These are phyloP conservation scores for Grosmannia clavigera DNA, from an alignment of 2,329 filamentous ascomycete species.

Conservation along the genomic window DNA sequence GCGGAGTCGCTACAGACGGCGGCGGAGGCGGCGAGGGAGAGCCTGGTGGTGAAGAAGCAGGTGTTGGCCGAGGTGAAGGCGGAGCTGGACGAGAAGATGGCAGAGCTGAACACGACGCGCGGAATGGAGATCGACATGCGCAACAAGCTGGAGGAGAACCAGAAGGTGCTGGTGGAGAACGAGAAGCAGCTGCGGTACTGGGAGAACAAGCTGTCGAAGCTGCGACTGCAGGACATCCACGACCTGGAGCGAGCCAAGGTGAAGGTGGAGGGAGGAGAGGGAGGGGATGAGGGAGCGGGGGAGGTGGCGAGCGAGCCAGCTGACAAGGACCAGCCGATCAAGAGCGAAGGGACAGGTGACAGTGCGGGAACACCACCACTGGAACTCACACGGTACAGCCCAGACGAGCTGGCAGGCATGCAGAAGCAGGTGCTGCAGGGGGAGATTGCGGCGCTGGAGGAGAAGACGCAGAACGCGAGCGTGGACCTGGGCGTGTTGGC, in stretches of 20 bases:
- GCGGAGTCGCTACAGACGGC: slow-evolving; percentile 59
- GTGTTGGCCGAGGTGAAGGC: slow-evolving; percentile 69
- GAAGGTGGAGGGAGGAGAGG: slow-evolving; percentile 12
- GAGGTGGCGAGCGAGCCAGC: slow-evolving; percentile 9
- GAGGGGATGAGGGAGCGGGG: slow-evolving; percentile 8
- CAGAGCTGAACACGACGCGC: slow-evolving; percentile 78
- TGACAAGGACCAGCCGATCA: slow-evolving; percentile 4
- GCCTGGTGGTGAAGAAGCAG: slow-evolving; percentile 64
- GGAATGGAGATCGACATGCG: slow-evolving; percentile 95
- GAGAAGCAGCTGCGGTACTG: slow-evolving; percentile 75
- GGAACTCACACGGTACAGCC: slow-evolving; percentile 63
- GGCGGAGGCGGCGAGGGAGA: slow-evolving; percentile 73
- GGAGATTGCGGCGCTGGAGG: slow-evolving; percentile 50
- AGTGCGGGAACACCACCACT: slow-evolving; percentile 19
- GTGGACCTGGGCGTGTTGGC: slow-evolving; percentile 70
- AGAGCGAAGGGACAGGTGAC: slow-evolving; percentile 14
- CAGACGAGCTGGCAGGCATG: slow-evolving; percentile 56
- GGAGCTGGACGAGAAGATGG: slow-evolving; percentile 74
- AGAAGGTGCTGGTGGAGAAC: slow-evolving; percentile 78
- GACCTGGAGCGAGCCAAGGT: slow-evolving; percentile 39
- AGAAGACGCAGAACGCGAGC: slow-evolving; percentile 68
- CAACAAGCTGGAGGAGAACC: slow-evolving; percentile 93
- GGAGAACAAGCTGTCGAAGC: slow-evolving; percentile 79
- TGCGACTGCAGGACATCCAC: slow-evolving; percentile 68
- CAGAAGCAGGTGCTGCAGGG: slow-evolving; percentile 47